Percentiles rank a stretch among this genome's conserved stretches.
phyloP scores from a whole-genome alignment of 805 yeast genomes.

The Kazachstania psychrophila region DNA sequence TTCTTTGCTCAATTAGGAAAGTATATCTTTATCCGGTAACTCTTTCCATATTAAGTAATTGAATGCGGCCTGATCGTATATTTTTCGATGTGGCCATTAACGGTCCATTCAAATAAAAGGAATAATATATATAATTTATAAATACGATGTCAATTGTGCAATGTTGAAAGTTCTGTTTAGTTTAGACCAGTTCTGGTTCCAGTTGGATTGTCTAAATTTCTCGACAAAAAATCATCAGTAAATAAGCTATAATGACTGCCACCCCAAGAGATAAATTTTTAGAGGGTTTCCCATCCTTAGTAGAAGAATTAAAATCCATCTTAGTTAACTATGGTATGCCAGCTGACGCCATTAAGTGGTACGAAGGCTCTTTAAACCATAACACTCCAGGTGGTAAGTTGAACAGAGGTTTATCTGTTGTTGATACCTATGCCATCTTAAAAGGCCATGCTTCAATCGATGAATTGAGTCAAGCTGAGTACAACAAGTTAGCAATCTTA shows the following conservation, averaged over 20 bases:
- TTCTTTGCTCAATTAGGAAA: too few species aligned
- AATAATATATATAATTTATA: too few species aligned
- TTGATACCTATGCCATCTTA: constrained; percentile 81
- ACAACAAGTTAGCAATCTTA: constrained; percentile 73
- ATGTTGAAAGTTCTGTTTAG: too few species aligned
- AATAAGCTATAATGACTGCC: not conserved
- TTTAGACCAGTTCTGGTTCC: too few species aligned
- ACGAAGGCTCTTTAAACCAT: constrained; percentile 58
- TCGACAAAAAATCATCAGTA: not conserved
- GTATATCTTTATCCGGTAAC: too few species aligned
- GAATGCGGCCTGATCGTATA: too few species aligned
- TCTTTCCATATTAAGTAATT: too few species aligned
- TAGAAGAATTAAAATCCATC: constrained; percentile 59
- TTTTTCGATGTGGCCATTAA: too few species aligned
- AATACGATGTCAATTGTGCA: too few species aligned
- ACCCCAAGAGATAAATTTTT: constrained; percentile 45
- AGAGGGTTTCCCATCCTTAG: constrained; percentile 64
- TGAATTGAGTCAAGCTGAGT: constrained; percentile 61
- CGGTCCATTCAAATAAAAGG: too few species aligned
- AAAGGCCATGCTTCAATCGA: constrained; percentile 48
- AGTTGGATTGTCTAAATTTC: too few species aligned
- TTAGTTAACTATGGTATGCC: constrained; percentile 71
- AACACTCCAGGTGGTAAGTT: constrained; percentile 95
- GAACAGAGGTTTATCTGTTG: constrained; percentile 91
- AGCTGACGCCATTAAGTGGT: constrained; percentile 80